Evolutionary conservation across 148 eudicot species (phyloP), one percentile per base, ranked within the genome.

Genomic region (Fagopyrum homotropicum): DNA sequence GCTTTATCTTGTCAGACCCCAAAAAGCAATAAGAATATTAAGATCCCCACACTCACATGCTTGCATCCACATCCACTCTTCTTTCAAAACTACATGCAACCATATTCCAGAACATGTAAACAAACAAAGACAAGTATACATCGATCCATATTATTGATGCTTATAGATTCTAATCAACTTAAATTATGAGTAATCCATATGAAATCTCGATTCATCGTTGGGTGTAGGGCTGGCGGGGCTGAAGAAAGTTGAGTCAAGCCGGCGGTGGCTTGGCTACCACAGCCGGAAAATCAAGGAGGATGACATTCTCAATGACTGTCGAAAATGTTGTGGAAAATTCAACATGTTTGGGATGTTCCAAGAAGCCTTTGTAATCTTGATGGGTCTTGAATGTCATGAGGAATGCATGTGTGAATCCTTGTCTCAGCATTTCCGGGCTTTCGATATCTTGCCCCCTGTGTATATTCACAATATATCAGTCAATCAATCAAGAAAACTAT

Each of bases 371-470:
- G 72, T 76, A 88, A n/a, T 93, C 98, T 35, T 91, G 95, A 48
- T 91, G 88, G 86, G 63, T 84, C 73, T 76, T 79, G 74, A 91
- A 93, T 76, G 90, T 80, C 91, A 93, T 85, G 69, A 87, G 19
- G 84, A 93, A 87, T 30, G 98, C 91, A 79, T 93, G 98, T 0
- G 97, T 93, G 60, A 93, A 93, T 0, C 97, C 98, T 82, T 91
- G 97, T 75, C 90, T 91, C 0, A 91, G 85, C 90, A 88, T 86
- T 66, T 91, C 98, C 0, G 77, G 83, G 88, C 98, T 93, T 74
- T 91, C 91, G 74, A 83, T 68, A 79, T 93, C 98, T 59, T 88
- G 73, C 54, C 98, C 98, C 98, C 98, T 93, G 79, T 72, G 11
- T 17, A 17, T 7, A 17, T 22, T 6, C 7, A 26, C 6, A 7